Evolutionary conservation across 768 basidiomycete genomes (phyloP).

Genomic region (Russula foetens): DNA sequence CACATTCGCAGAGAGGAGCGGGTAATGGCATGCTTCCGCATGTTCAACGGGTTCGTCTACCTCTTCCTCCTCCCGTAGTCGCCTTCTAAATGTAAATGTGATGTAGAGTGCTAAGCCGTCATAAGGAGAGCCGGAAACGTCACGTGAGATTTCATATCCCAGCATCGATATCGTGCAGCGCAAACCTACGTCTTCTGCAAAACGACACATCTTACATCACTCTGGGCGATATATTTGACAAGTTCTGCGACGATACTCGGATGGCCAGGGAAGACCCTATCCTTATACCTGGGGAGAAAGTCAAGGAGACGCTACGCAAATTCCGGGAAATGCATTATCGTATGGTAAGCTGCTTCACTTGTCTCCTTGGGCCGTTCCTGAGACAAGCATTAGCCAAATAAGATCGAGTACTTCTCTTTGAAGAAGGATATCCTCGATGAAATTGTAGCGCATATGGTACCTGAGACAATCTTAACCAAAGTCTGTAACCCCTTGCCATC

Average conservation of each 20-base stretch:
- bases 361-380: background rate
- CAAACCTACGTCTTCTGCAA: slow-evolving; percentile 77
- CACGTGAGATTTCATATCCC: slow-evolving; percentile 91
- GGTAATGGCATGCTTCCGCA: slow-evolving; percentile 87
- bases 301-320: slow-evolving; percentile 59
- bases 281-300: slow-evolving; percentile 77
- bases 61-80: background rate
- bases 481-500: slow-evolving; percentile 35
- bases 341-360: slow-evolving; percentile 30
- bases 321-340: slow-evolving; percentile 37
- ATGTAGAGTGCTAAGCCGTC: slow-evolving; percentile 68
- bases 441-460: slow-evolving; percentile 77
- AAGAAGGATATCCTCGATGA: slow-evolving; percentile 88
- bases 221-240: slow-evolving; percentile 90
- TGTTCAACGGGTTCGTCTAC: slow-evolving; percentile 78
- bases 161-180: slow-evolving; percentile 75
- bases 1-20: slow-evolving; percentile 89
- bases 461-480: slow-evolving; percentile 77
- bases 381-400: slow-evolving; percentile 37
- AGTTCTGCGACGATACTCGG: slow-evolving; percentile 67
- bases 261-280: slow-evolving; percentile 85
- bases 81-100: background rate
- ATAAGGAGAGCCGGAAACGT: slow-evolving; percentile 90
- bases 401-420: slow-evolving; percentile 57
- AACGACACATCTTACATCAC: slow-evolving; percentile 88